phyloP scores from a whole-genome alignment of 208 protist species.

The Borovskyia barvae region DNA sequence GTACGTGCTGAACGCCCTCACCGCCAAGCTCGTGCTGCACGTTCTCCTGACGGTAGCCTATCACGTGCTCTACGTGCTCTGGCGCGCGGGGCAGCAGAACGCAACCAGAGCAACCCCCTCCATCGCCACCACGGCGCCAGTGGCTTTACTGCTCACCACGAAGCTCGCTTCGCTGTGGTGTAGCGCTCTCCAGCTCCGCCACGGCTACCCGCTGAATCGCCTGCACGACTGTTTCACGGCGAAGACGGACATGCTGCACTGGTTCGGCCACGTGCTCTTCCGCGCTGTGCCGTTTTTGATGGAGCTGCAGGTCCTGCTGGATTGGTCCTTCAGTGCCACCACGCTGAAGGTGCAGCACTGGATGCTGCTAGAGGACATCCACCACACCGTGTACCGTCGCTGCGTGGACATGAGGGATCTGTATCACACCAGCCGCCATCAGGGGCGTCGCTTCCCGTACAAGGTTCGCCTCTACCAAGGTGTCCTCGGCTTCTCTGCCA shows the following conservation, averaged over 20 bases:
- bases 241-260: slow-evolving; percentile 43
- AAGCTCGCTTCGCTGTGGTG: slow-evolving; percentile 50
- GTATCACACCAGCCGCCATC: slow-evolving; percentile 34
- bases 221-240: slow-evolving; percentile 57
- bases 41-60: slow-evolving; percentile 23
- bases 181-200: slow-evolving; percentile 44
- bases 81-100: slow-evolving; percentile 15
- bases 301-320: slow-evolving; percentile 73
- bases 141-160: slow-evolving; percentile 27
- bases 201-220: slow-evolving; percentile 48
- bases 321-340: slow-evolving; percentile 72
- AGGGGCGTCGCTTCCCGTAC: slow-evolving; percentile 45
- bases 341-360: slow-evolving; percentile 72
- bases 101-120: not conserved
- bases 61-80: slow-evolving; percentile 39
- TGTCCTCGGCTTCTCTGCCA: slow-evolving; percentile 53
- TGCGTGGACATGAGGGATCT: slow-evolving; percentile 68
- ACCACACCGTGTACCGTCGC: slow-evolving; percentile 57
- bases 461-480: slow-evolving; percentile 51
- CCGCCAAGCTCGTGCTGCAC: slow-evolving; percentile 45
- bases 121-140: slow-evolving; percentile 18
- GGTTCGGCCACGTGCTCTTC: slow-evolving; percentile 44
- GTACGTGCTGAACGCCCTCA: slow-evolving; percentile 45
- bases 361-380: slow-evolving; percentile 79
- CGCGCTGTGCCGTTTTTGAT: slow-evolving; percentile 70